phyloP scores from a whole-genome alignment of 192 early-diverging fungal species.

The Entomortierella chlamydospora region DNA sequence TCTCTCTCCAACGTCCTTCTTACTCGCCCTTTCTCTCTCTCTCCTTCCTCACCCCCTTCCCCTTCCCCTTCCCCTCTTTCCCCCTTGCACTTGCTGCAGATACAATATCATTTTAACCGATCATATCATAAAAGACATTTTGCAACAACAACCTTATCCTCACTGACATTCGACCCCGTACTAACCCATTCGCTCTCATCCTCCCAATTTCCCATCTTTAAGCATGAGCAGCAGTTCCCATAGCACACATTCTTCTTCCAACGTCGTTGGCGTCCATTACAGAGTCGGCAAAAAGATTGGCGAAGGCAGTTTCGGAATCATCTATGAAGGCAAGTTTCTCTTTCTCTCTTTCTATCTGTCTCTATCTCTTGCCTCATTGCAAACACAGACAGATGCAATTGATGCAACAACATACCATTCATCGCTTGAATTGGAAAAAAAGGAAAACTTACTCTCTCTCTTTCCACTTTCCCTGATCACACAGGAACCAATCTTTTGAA shows the following conservation, averaged over 20 bases:
- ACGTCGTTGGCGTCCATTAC: slow-evolving; percentile 96
- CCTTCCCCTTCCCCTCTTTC: background rate
- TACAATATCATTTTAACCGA: background rate
- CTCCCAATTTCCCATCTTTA: background rate
- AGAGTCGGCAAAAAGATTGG: slow-evolving; percentile 96
- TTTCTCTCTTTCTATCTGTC: background rate
- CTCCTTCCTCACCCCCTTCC: background rate
- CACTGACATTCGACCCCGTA: background rate
- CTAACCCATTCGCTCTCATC: background rate
- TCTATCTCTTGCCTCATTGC: no score
- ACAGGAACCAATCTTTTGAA: slow-evolving; percentile 88
- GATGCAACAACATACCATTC: no score
- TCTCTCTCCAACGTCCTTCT: background rate
- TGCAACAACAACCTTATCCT: background rate
- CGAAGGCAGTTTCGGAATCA: slow-evolving; percentile 98
- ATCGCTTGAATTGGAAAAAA: background rate
- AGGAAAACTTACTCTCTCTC: background rate
- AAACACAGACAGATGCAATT: no score
- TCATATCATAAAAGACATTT: background rate
- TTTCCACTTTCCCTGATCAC: slow-evolving; percentile 1
- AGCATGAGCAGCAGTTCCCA: slow-evolving; percentile 48
- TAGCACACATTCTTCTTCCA: slow-evolving; percentile 63
- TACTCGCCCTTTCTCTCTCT: background rate
- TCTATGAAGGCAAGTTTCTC: slow-evolving; percentile 88
- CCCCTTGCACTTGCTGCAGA: background rate